Conservation (phyloP, 805 yeast species). For the Starmerella scarabaei region DNA sequence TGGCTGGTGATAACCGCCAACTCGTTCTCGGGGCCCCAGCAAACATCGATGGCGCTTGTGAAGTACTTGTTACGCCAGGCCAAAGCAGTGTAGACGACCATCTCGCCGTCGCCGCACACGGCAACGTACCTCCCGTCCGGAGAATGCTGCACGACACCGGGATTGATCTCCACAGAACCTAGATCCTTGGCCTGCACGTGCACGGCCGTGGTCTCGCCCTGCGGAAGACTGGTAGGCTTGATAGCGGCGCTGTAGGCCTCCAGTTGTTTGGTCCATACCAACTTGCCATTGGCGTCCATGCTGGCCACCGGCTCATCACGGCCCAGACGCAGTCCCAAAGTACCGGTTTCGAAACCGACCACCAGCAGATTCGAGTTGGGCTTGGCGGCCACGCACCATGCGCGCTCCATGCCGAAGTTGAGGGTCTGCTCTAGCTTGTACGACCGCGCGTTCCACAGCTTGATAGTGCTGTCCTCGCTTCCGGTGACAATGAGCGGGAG, state of each 20-base stretch:
- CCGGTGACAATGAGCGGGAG: constrained; percentile 90
- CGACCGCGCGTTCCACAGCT: constrained; percentile 89
- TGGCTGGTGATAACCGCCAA: constrained; percentile 66
- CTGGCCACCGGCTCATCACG: constrained; percentile 88
- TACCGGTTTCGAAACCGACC: constrained; percentile 91
- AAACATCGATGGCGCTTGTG: constrained; percentile 82
- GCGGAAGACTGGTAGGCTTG: constrained; percentile 21
- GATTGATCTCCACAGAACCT: constrained; percentile 89
- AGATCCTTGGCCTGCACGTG: constrained; percentile 74
- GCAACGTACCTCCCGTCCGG: constrained; percentile 97
- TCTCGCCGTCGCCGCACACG: constrained; percentile 96
- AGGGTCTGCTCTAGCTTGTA: constrained; percentile 86
- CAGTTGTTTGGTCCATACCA: constrained; percentile 80
- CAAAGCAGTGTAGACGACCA: constrained; percentile 85
- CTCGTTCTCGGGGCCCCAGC: constrained; percentile 88
- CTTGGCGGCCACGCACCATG: constrained; percentile 83
- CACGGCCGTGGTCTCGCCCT: constrained; percentile 37
- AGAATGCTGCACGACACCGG: constrained; percentile 75
- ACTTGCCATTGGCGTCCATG: constrained; percentile 84
- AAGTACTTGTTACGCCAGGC: constrained; percentile 96
- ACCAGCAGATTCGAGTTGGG: constrained; percentile 69
- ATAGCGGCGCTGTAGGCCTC: constrained; percentile 79
- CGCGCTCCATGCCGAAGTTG: constrained; percentile 85
- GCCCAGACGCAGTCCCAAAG: constrained; percentile 77
- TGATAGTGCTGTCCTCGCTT: constrained; percentile 88